Base-by-base conservation (phyloP, 345 rosid species). In the Fremontodendron californicum region DNA sequence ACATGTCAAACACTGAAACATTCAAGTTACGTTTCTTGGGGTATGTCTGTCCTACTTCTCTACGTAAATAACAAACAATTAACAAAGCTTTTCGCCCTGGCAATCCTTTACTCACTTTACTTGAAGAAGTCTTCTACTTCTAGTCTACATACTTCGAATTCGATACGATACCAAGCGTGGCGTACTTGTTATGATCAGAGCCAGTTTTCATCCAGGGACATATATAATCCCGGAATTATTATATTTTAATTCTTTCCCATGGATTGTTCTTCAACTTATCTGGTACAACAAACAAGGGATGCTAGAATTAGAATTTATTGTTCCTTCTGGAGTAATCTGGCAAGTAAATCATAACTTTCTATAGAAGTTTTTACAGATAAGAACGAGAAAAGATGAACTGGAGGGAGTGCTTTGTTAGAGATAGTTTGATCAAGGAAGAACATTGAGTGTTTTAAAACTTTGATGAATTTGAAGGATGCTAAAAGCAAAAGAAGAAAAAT, bases 211-310 rank as follows among this genome's bases (percentile, higher is more conserved):
- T 18, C 55, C 9, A 51, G 55, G 13, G n/a, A n/a, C n/a, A n/a
- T n/a, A n/a, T n/a, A 37, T 19, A 61, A 27, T 12, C 65, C 65
- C 65, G 21, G 27, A 54, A 21, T 58, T 58, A 25, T 58, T 58
- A 33, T 49, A 72, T 81, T 66, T n/a, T n/a, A n/a, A n/a, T 57
- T 23, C 15, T 58, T 58, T 25, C 62, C 29, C 1, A 31, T 15
- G 39, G 66, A 58, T 58, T 77, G 67, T 81, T 76, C 78, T 76
- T 76, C 48, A 19, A 52, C 80, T 78, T 83, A 65, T 27, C 73
- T 72, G 35, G 49, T 48, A 55, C n/a, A n/a, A n/a, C n/a, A 78
- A 80, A 74, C 77, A 83, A 63, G 43, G 40, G 3, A 25, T 6
- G 67, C 68, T 3, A 8, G 0, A 19, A 35, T 35, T 64, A 27